Base-by-base conservation (phyloP, 768 basidiomycete species). In the Suillus ampliporus region DNA sequence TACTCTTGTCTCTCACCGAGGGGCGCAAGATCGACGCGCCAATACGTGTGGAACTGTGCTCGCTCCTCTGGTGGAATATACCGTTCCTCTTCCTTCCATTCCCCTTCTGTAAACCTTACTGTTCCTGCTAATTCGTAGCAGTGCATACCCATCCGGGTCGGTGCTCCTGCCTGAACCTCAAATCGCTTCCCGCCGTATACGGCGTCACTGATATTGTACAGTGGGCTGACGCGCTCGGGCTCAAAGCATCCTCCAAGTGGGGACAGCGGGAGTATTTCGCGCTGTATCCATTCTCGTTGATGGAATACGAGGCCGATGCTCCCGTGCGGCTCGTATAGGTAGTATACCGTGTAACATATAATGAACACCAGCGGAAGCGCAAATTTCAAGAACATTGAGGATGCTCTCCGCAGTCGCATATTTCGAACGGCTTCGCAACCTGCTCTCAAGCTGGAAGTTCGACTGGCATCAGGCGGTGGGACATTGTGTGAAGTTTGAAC, bases 91-190 rank as follows among this genome's bases (percentile, higher is more conserved):
- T 4, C 50, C 10, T 21, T 4, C 17, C 64, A 58, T 2, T 60
- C 50, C 4, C 57, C 60, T 10, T 66, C 66, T 28, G 71, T 59
- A 26, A 64, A 48, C 59, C 81, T 83, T 34, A 99, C 83, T 19
- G 93, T 95, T 13, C 90, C 89, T 1, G 95, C 91, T 73, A 95
- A 94, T 70, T 92, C 88, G 71, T 96, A 98, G 76, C 97, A 99
- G 73, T 95, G 91, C 80, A 93, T 80, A 38, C 93, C 93, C 69
- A 92, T 80, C 62, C 85, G 83, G 80, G 98, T 81, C 0, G 87
- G 81, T 57, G 94, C 78, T 3, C 95, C 95, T 0, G 94, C 88
- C 61, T 96, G 90, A 5, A 97, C 84, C 64, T 91, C 88, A 54
- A 86, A 88, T 64, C 76, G 75, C 69, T 86, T 87, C 53, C 83